phyloP scores from a whole-genome alignment of 768 basidiomycete genomes.

The Pisolithus microcarpus region DNA sequence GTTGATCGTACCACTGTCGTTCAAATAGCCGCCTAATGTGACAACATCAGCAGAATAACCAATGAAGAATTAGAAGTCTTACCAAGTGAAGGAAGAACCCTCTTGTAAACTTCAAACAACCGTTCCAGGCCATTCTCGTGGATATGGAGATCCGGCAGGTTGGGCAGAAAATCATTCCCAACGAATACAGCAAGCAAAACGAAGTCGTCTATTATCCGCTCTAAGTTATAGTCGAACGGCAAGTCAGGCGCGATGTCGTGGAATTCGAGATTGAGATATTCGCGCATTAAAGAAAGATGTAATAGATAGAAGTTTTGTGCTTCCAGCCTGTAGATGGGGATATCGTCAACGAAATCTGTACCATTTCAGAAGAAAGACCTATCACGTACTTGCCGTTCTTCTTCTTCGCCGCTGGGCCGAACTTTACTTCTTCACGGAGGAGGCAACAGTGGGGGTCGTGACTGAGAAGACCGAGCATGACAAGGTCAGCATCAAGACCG shows the following conservation, averaged over 20 bases:
- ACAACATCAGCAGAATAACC: slow-evolving; percentile 1
- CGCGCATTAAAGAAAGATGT: slow-evolving; percentile 90
- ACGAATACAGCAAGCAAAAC: slow-evolving; percentile 94
- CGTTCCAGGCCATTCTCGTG: slow-evolving; percentile 93
- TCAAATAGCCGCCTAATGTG: slow-evolving; percentile 78
- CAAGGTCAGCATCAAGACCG: slow-evolving; percentile 95
- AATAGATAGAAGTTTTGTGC: slow-evolving; percentile 90
- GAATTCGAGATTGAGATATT: slow-evolving; percentile 97
- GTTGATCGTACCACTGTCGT: slow-evolving; percentile 81
- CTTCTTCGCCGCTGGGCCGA: slow-evolving; percentile 74
- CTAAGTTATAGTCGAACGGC: slow-evolving; percentile 81
- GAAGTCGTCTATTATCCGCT: slow-evolving; percentile 96
- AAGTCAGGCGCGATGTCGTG: slow-evolving; percentile 56
- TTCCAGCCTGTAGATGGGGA: slow-evolving; percentile 40
- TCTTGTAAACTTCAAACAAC: slow-evolving; percentile 94
- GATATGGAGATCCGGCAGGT: slow-evolving; percentile 94
- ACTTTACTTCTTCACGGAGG: slow-evolving; percentile 96
- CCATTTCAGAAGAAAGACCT: neutral
- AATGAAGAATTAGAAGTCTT: slow-evolving; percentile 11
- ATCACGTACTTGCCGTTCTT: slow-evolving; percentile 50
- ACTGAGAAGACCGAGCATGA: slow-evolving; percentile 95
- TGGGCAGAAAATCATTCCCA: slow-evolving; percentile 96
- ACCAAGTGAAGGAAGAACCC: slow-evolving; percentile 73
- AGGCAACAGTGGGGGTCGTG: slow-evolving; percentile 99
- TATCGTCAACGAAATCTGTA: slow-evolving; percentile 5